Evolutionary conservation across 1,284 basidiomycete species (phyloP).

Genomic region (Ganoderma boninense): DNA sequence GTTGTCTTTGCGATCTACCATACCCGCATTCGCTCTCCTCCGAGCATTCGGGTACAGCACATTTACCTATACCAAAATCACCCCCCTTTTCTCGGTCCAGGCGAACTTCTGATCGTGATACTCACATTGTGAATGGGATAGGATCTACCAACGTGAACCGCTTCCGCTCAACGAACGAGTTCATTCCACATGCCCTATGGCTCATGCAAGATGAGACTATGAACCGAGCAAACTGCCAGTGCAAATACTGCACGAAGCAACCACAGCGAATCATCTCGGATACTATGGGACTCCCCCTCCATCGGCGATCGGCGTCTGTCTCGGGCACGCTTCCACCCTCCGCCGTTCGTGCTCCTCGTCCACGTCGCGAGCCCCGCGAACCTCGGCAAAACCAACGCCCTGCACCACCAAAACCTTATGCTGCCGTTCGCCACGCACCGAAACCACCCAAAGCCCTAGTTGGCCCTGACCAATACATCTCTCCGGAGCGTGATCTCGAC

Average conservation of each 20-base stretch:
- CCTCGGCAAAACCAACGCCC: conserved; percentile 13
- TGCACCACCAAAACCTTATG: conserved; percentile 50
- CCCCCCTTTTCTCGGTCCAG: too few species aligned
- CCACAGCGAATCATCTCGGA: conserved; percentile 74
- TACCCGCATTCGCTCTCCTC: not conserved
- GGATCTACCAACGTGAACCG: conserved; percentile 55
- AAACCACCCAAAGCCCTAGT: conserved; percentile 49
- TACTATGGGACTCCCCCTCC: conserved; percentile 51
- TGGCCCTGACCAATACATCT: conserved; percentile 58
- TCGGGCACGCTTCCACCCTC: conserved; percentile 13
- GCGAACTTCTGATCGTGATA: not conserved
- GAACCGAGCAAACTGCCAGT: conserved; percentile 63
- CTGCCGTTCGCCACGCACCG: conserved; percentile 62
- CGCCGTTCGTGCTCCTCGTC: conserved; percentile 11
- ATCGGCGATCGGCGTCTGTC: conserved; percentile 26
- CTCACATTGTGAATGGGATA: conserved; percentile 25
- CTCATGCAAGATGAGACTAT: conserved; percentile 64
- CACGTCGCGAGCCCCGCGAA: conserved; percentile 29
- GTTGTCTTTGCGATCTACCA: not conserved
- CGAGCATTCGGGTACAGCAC: too few species aligned
- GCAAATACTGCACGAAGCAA: conserved; percentile 82
- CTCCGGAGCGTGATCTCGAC: conserved; percentile 67
- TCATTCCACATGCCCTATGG: conserved; percentile 84
- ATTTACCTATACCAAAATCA: too few species aligned
- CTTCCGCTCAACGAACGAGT: conserved; percentile 83